A percentile compares a stretch with the other conserved stretches of the same genome.
Conservation (phyloP, 2,329 filamentous ascomycete species). For the Acrodontium crateriforme region DNA sequence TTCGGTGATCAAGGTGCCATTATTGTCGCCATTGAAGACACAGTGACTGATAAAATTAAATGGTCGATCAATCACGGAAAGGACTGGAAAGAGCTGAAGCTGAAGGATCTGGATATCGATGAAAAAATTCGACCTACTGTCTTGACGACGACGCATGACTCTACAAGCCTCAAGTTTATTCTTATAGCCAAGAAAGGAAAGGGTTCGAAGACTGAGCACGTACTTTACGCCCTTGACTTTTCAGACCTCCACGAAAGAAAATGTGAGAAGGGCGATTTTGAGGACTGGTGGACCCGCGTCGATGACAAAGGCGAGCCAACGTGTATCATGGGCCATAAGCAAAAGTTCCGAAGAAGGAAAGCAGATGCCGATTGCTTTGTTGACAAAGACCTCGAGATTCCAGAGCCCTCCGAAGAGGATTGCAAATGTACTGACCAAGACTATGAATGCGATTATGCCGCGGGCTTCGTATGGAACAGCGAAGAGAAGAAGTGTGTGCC, state of each 20-base stretch:
- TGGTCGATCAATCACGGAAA: conserved; percentile 89
- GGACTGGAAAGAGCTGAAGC: conserved; percentile 58
- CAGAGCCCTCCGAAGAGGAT: conserved; percentile 51
- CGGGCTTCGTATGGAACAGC: conserved; percentile 36
- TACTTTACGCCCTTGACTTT: conserved; percentile 68
- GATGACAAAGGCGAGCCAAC: conserved; percentile 68
- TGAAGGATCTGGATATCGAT: conserved; percentile 53
- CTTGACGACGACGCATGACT: conserved; percentile 81
- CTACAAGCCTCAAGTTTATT: conserved; percentile 82
- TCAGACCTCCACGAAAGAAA: conserved; percentile 63
- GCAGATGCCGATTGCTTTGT: conserved; percentile 81
- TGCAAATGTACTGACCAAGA: conserved; percentile 75
- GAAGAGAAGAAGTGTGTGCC: conserved; percentile 57
- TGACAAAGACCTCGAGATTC: conserved; percentile 70
- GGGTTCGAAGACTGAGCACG: conserved; percentile 38
- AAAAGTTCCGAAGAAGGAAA: conserved; percentile 74
- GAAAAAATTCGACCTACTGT: conserved; percentile 55
- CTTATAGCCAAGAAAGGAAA: conserved; percentile 50
- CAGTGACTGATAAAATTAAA: conserved; percentile 46
- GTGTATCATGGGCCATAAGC: conserved; percentile 93
- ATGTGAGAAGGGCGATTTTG: conserved; percentile 65
- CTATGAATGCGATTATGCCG: conserved; percentile 79
- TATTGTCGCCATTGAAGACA: conserved; percentile 66
- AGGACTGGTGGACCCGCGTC: conserved; percentile 74
- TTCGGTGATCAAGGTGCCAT: conserved; percentile 90